Evolutionary conservation across 2,329 filamentous ascomycete genomes (phyloP), one percentile per base, ranked within the genome.

Genomic region (Phialocephala subalpina): DNA sequence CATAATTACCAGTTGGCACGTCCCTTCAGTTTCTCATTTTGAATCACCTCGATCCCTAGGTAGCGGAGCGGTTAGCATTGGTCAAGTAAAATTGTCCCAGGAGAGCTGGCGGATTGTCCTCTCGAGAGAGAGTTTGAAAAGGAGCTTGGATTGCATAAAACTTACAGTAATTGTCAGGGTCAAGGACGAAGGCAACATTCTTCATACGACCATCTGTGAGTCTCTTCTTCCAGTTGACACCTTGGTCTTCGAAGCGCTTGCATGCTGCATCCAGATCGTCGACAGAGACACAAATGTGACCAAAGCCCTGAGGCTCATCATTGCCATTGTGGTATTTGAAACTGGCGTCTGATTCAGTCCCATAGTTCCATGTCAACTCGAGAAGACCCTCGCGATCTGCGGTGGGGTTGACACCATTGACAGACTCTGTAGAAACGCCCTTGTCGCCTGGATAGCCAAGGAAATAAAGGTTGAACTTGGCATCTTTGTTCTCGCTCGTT

Each of bases 301-400:
- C 94, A 72, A 97, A 98, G 0, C 96, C 96, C 78, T 97, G 94
- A 0, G 95, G 95, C 78, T 97, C 84, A 49, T 90, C 84, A 78
- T 99, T 99, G 42, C 96, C 96, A 73, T 97, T 90, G 80, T 99
- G 95, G 78, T 99, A 99, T 71, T 86, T 87, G 77, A 97, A 96
- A 70, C 82, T 82, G 64, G 89, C 87, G 69, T 98, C 92, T 77
- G 95, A 96, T 81, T 98, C 95, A 0, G 92, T 95, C 42, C 88
- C 89, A 71, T 90, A 87, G 76, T 90, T 90, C 91, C 92, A 97
- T 11, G 95, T 97, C 70, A 98, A 81, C 81, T 98, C 95, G 5
- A 98, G 84, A 42, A 98, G 79, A 0, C 95, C 96, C 79, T 98
- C 95, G 69, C 89, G 87, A 62, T 88, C 83, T 8, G 89, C 87